Base-by-base conservation (phyloP, 2,329 filamentous ascomycete species). In the Aspergillus pseudoviridinutans region DNA sequence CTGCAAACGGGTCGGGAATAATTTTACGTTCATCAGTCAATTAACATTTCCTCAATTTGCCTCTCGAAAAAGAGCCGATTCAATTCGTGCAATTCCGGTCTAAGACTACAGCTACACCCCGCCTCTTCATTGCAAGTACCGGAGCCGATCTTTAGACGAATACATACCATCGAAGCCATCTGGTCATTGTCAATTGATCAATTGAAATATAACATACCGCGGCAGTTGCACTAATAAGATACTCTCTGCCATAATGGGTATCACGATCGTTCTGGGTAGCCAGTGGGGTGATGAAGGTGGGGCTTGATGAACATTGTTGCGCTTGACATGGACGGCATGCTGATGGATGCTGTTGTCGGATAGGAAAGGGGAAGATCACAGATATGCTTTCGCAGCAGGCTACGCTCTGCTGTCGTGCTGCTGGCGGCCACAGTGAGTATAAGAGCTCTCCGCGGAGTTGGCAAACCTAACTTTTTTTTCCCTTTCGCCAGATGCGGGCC, bases 271-370 rank as follows among this genome's bases (percentile, higher is more conserved):
- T 63, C 66, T 79, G 52, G 77, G 77, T 58, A 70, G 74, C 62
- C 77, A 79, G 71, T 79, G 76, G 73, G 77, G 77, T 64, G 77
- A 79, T 71, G 77, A 79, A 72, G 77, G 77, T 74, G 55, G 52
- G 67, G 53, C 32, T 28, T 27, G 20, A 28, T 25, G 28, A 51
- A 25, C 42, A 54, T 56, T 28, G 46, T 27, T 53, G 44, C 22
- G 44, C 1, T 52, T 57, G 44, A 49, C 49, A 41, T 46, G 51
- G 51, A 50, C 50, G 42, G 49, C 35, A 42, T 53, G 51, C 50
- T 49, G 50, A 58, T 49, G 41, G 50, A 29, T 29, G 32, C 54
- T 65, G 32, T 20, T 51, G 63, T 61, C 20, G 25, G 42, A 59
- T 55, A 77, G 74, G 75, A 57, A 79, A 79, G 68, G 77, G 77